A percentile compares a stretch with the other conserved stretches of the same genome.
Conservation (phyloP, 2,329 filamentous ascomycete genomes). For the Monosporascus ibericus region DNA sequence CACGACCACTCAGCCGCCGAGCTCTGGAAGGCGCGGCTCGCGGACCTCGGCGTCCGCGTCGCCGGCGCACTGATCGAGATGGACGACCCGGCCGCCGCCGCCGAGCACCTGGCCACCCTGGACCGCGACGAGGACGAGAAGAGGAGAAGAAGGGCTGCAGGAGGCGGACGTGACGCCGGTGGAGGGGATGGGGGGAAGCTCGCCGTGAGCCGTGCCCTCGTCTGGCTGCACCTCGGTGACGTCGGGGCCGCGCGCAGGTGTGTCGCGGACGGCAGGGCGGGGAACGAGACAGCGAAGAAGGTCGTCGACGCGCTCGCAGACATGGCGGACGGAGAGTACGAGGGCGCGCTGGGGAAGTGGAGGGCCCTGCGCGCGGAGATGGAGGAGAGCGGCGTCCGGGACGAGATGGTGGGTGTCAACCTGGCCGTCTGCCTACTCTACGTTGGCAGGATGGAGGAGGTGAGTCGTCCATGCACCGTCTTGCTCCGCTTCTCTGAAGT, state of each 20-base stretch:
- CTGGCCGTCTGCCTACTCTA: slow-evolving; percentile 80
- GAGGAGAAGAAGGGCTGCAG: no score
- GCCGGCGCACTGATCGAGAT: slow-evolving; percentile 71
- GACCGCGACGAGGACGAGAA: slow-evolving; percentile 24
- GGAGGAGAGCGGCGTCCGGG: slow-evolving; percentile 32
- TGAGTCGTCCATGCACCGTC: slow-evolving; percentile 27
- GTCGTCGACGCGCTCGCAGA: slow-evolving; percentile 63
- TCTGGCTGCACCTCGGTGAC: slow-evolving; percentile 77
- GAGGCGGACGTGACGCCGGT: slow-evolving; percentile 9
- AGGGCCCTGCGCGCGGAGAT: slow-evolving; percentile 40
- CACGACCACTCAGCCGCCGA: slow-evolving; percentile 49
- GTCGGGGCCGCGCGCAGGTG: slow-evolving; percentile 57
- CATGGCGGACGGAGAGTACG: slow-evolving; percentile 73
- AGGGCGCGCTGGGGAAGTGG: slow-evolving; percentile 59
- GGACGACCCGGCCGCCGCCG: slow-evolving; percentile 78
- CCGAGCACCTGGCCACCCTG: slow-evolving; percentile 62
- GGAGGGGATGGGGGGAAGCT: slow-evolving; percentile 32
- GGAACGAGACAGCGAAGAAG: slow-evolving; percentile 33
- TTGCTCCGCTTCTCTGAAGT: no score
- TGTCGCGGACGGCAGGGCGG: slow-evolving; percentile 32
- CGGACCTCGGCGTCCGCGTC: slow-evolving; percentile 66
- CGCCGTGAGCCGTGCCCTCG: slow-evolving; percentile 50
- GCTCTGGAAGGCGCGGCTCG: slow-evolving; percentile 66
- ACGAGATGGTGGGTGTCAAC: slow-evolving; percentile 75
- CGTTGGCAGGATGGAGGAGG: slow-evolving; percentile 67